Evolutionary conservation across 2,329 filamentous ascomycete species (phyloP).

Genomic region (Beauveria sp.): DNA sequence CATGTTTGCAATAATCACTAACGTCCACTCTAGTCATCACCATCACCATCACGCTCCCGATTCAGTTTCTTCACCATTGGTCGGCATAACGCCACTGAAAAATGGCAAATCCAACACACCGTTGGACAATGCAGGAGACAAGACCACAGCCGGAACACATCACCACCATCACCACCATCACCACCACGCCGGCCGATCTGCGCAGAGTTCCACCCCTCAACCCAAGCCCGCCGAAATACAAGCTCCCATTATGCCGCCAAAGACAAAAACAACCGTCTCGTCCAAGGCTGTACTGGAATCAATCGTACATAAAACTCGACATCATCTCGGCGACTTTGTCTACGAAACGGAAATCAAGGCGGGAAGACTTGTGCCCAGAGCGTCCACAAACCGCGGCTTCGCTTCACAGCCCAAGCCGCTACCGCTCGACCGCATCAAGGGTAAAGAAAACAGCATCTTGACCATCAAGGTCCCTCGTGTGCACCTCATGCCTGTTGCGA

Average conservation of each 20-base stretch:
- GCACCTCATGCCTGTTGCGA: slow-evolving; percentile 60
- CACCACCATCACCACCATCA: slow-evolving; percentile 49
- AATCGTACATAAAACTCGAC: slow-evolving; percentile 61
- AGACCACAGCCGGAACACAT: slow-evolving; percentile 28
- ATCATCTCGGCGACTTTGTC: slow-evolving; percentile 76
- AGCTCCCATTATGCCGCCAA: slow-evolving; percentile 38
- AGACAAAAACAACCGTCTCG: slow-evolving; percentile 58
- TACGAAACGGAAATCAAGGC: slow-evolving; percentile 64
- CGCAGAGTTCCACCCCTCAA: slow-evolving; percentile 18
- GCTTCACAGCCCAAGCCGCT: slow-evolving; percentile 60
- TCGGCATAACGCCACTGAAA: slow-evolving; percentile 39
- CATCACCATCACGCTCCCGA: slow-evolving; percentile 51
- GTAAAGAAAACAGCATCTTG: slow-evolving; percentile 81
- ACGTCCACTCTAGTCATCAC: slow-evolving; percentile 33
- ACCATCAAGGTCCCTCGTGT: slow-evolving; percentile 80
- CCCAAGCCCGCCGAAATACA: slow-evolving; percentile 16
- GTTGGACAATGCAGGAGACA: slow-evolving; percentile 38
- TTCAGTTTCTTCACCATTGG: slow-evolving; percentile 34
- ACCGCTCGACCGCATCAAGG: slow-evolving; percentile 62
- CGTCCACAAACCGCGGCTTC: slow-evolving; percentile 34
- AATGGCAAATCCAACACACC: slow-evolving; percentile 39
- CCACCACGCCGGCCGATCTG: slow-evolving; percentile 19
- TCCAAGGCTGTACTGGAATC: slow-evolving; percentile 65
- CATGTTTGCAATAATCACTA: slow-evolving; percentile 13
- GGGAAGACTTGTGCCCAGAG: slow-evolving; percentile 36